These are phyloP conservation scores for Haplosporangium gracile DNA, from an alignment of 192 early-diverging fungal genomes.

Conservation along the genomic window DNA sequence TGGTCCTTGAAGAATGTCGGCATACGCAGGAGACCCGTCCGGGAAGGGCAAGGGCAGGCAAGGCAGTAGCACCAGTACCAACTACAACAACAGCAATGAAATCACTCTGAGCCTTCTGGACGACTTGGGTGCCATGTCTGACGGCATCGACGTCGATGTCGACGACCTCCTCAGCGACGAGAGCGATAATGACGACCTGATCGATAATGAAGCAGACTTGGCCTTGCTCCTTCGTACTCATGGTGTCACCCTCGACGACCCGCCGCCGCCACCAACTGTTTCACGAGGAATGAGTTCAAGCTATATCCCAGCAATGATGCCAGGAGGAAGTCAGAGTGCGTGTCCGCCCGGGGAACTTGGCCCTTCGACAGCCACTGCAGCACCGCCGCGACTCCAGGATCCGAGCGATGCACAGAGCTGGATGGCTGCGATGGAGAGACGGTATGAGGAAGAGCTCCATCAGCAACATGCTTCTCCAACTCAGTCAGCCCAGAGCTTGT, in stretches of 20 bases:
- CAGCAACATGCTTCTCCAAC: not conserved
- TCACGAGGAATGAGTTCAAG: not conserved
- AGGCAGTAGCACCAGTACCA: not conserved
- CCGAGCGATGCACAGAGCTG: too few species aligned
- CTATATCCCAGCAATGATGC: not conserved
- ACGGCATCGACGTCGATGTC: constrained; percentile 6
- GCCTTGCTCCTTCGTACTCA: constrained; percentile 4
- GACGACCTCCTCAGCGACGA: constrained; percentile 44
- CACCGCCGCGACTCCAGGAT: too few species aligned
- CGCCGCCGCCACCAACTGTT: not conserved
- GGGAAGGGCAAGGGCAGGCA: not conserved
- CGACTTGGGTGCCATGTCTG: not conserved
- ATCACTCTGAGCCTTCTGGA: not conserved
- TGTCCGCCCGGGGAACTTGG: not conserved
- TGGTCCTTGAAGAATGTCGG: not conserved
- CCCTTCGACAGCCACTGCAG: too few species aligned
- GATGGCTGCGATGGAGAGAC: not conserved
- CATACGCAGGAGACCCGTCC: not conserved
- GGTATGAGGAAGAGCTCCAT: not conserved
- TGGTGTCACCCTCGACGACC: constrained; percentile 3
- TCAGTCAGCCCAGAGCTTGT: not conserved
- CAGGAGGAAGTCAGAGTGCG: not conserved
- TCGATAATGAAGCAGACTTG: constrained; percentile 30
- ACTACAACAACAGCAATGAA: not conserved
- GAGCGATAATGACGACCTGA: constrained; percentile 35